Base-by-base conservation (phyloP, 495 filamentous ascomycete species). In the Penicillium paradoxum region DNA sequence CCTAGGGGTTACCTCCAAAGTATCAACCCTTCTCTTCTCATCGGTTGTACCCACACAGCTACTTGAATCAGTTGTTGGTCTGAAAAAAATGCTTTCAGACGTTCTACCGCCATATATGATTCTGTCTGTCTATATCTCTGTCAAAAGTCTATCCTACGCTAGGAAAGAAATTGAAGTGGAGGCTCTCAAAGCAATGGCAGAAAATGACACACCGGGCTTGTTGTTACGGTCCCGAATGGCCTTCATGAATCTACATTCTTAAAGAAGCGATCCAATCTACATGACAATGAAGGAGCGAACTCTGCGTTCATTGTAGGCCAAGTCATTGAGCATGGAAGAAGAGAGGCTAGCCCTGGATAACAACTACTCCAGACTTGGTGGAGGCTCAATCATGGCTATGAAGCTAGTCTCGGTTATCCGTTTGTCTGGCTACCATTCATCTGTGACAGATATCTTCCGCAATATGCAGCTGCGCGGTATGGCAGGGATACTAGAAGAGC, bases 401-500 rank as follows among this genome's bases (percentile, higher is more conserved):
- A 42, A 42, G 21, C 40, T 42, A 3, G 40, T 42, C 4, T 66
- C 70, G 5, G 55, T 44, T 4, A 45, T 68, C 14, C 64, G 66
- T 24, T 49, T 38, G 8, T 49, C 60, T 27, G 64, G 64, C 0
- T 58, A 70, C 32, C 49, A 30, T 13, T 36, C 72, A 38, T 60
- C 59, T 13, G 68, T 73, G 13, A 65, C 70, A 0, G 65, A 67
- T 33, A 65, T 72, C 34, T 83, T 84, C 54, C 62, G 64, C 19
- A 56, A 67, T 48, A 67, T 67, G 63, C 65, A 61, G 22, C 58
- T 71, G 9, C 50, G 61, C 36, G 58, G 64, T 40, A 59, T 59
- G 14, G 68, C 68, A 18, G 57, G 47, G 22, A 46, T 51, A 14
- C 29, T 66, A 40, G 43, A 40, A 5, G 51, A 54, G 14, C 21